phyloP scores from a whole-genome alignment of 805 yeast genomes.

The Zygosaccharomyces gambellarensis region DNA sequence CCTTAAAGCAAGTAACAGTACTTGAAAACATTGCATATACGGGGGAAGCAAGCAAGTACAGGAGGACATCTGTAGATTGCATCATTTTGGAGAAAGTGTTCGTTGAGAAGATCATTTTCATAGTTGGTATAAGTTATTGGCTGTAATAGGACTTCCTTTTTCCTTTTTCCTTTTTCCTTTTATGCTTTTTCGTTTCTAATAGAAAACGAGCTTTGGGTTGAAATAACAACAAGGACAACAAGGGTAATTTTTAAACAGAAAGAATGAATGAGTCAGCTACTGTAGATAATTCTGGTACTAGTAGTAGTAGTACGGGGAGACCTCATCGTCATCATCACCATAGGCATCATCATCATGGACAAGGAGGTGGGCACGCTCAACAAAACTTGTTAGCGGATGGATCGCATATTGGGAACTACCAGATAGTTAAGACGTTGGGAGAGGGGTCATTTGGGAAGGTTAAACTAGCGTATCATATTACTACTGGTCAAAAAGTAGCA shows the following conservation, averaged over 20 bases:
- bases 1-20: constrained; percentile 4
- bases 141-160: no score
- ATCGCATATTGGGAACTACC: constrained; percentile 80
- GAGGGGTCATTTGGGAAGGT: constrained; percentile 98
- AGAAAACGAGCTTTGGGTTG: no score
- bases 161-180: no score
- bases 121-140: no score
- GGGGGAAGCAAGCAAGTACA: neutral
- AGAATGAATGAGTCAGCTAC: constrained; percentile 1
- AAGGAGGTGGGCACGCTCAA: constrained; percentile 9
- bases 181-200: no score
- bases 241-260: neutral
- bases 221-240: no score
- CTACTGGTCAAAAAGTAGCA: constrained; percentile 90
- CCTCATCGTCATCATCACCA: constrained; percentile 23
- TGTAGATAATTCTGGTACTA: constrained; percentile 4
- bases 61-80: neutral
- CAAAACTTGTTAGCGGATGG: constrained; percentile 29
- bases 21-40: neutral
- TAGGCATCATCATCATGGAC: constrained; percentile 20
- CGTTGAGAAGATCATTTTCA: no score
- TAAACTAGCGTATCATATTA: constrained; percentile 81
- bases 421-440: constrained; percentile 85
- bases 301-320: constrained; percentile 1
- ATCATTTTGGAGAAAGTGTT: neutral